phyloP scores from a whole-genome alignment of 202 grass and related monocot species.

The Saccharum hybrid region DNA sequence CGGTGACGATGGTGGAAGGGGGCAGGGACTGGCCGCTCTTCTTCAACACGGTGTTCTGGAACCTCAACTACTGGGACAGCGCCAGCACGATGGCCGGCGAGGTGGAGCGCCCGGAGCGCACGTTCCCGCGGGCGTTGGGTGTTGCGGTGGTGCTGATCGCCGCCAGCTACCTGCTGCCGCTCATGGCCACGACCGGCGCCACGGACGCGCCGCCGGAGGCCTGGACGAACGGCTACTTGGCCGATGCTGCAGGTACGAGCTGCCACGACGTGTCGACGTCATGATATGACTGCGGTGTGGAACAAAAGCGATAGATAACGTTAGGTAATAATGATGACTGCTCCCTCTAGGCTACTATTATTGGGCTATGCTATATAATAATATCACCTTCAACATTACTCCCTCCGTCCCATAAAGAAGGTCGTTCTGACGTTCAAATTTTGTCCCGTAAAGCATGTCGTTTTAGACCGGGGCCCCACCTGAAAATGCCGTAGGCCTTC shows the following conservation, averaged over 20 bases:
- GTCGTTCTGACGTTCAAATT: too few relatives aligned
- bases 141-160: constrained; percentile 58
- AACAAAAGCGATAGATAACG: neutral
- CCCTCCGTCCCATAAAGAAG: too few relatives aligned
- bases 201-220: constrained; percentile 44
- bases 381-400: too few relatives aligned
- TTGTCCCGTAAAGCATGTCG: too few relatives aligned
- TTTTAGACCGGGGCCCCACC: too few relatives aligned
- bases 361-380: neutral
- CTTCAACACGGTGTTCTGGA: constrained; percentile 67
- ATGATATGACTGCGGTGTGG: neutral
- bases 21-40: constrained; percentile 52
- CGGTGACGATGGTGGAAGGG: neutral
- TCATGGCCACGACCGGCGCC: constrained; percentile 62
- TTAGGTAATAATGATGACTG: neutral
- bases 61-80: constrained; percentile 77
- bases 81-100: constrained; percentile 73
- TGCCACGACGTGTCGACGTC: neutral
- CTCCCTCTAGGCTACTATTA: neutral
- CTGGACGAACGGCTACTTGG: constrained; percentile 65
- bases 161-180: constrained; percentile 60
- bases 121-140: constrained; percentile 56
- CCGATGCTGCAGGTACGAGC: constrained; percentile 57
- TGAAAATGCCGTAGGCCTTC: too few relatives aligned
- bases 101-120: constrained; percentile 57